These are phyloP conservation scores for Monosporozyma solicola DNA, from an alignment of 805 yeast species.

Conservation along the genomic window DNA sequence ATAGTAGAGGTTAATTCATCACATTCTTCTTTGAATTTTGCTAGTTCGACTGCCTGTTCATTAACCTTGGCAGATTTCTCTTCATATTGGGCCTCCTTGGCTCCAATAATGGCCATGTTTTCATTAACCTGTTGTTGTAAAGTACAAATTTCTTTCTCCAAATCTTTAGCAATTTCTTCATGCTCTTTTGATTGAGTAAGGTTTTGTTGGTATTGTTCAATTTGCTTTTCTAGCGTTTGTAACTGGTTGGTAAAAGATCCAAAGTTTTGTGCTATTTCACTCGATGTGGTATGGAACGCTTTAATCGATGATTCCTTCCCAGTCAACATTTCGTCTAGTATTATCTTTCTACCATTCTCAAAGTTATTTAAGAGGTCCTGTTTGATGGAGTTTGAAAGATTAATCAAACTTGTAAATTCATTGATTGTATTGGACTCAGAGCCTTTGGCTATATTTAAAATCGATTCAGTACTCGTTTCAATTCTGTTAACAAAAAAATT, in stretches of 20 bases:
- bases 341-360: not conserved
- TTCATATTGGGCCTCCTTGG: conserved; percentile 22
- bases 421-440: not conserved
- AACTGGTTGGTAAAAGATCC: not conserved
- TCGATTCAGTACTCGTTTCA: not conserved
- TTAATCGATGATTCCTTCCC: not conserved
- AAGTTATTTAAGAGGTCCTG: not conserved
- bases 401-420: not conserved
- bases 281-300: not conserved
- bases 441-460: not conserved
- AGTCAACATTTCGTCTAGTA: not conserved
- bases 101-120: conserved; percentile 15
- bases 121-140: conserved; percentile 20
- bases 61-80: conserved; percentile 9
- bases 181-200: conserved; percentile 10
- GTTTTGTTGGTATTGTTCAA: conserved; percentile 7
- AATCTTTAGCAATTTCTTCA: conserved; percentile 12
- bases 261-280: not conserved
- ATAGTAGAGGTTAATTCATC: not conserved
- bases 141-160: conserved; percentile 15
- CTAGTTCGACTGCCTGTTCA: conserved; percentile 7
- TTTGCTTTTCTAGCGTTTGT: not conserved
- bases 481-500: not conserved
- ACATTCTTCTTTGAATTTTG: conserved; percentile 7
- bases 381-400: not conserved